Base-by-base conservation (phyloP, 1,139 yeast species). In the Saccharomyces pastorianus region DNA sequence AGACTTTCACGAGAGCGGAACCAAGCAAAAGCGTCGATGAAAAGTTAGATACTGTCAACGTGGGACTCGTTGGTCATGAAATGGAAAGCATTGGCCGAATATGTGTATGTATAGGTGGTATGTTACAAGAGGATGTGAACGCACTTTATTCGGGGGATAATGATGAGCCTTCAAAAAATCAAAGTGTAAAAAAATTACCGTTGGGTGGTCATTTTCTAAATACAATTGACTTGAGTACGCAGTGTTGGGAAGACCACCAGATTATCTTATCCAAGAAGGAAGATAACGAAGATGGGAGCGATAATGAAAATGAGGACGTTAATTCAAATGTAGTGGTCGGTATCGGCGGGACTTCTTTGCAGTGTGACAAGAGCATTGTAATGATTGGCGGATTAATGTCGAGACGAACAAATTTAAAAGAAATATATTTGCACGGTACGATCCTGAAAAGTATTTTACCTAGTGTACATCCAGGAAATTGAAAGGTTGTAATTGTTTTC, bases 41-140 rank as follows among this genome's bases (percentile, higher is more conserved):
- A 17, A 56, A 55, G 9, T 32, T 57, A 25, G 51, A 53, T 20
- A 58, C 58, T 3, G 50, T 63, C 9, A 55, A 58, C 4, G 44
- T 66, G 2, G 58, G 60, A 28, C 49, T 64, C 13, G 68, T 64
- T 1, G 70, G 69, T 2, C 71, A 68, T 52, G 54, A 60, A 4
- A 52, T 68, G 57, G 54, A 55, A 3, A 55, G 54, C n/a, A 56
- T 58, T 23, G 66, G 67, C 17, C 58, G 59, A 32, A 53, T 57
- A 25, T 58, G 63, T 7, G 56, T 64, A 3, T 55, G 61, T 29
- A 50, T 64, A 8, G 71, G 71, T 23, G 71, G 71, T 1, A 49
- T 68, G 53, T 55, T 56, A 25, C 65, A 65, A 50, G 54, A 56
- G 6, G 71, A 67, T 52, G 63, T 67, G 14, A 59, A 65, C 46